phyloP scores from a whole-genome alignment of 2,329 filamentous ascomycete species.

The Nothophoma quercina region DNA sequence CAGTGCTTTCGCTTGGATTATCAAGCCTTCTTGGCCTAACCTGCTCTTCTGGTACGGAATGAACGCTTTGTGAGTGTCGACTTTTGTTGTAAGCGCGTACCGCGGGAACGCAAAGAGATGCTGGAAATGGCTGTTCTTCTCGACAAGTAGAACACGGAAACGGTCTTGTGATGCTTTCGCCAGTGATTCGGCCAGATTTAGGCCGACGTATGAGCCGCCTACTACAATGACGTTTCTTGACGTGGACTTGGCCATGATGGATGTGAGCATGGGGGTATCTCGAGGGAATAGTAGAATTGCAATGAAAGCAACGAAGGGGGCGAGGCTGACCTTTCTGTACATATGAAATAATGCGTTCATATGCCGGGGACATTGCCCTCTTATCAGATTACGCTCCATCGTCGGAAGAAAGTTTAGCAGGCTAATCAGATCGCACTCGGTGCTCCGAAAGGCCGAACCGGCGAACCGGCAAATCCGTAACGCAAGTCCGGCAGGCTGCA shows the following conservation, averaged over 20 bases:
- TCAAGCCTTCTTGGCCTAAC: conserved; percentile 8
- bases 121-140: conserved; percentile 68
- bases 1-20: conserved; percentile 53
- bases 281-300: not conserved
- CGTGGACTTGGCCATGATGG: conserved; percentile 1
- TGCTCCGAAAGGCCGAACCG: not conserved
- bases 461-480: not conserved
- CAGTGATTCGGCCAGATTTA: conserved; percentile 16
- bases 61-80: conserved; percentile 66
- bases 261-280: conserved; percentile 6
- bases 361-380: conserved; percentile 8
- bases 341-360: not conserved
- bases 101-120: conserved; percentile 68
- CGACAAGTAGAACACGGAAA: conserved; percentile 64
- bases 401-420: conserved; percentile 18
- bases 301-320: not conserved
- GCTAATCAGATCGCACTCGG: conserved; percentile 16
- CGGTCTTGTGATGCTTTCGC: conserved; percentile 23
- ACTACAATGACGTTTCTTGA: conserved; percentile 17
- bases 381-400: conserved; percentile 12
- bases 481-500: not conserved
- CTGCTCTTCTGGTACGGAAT: conserved; percentile 62
- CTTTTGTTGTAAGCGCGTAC: conserved; percentile 61
- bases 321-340: conserved; percentile 5
- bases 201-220: conserved; percentile 19